Evolutionary conservation across 192 early-diverging fungal genomes (phyloP).

Genomic region (Pilaira anomala): DNA sequence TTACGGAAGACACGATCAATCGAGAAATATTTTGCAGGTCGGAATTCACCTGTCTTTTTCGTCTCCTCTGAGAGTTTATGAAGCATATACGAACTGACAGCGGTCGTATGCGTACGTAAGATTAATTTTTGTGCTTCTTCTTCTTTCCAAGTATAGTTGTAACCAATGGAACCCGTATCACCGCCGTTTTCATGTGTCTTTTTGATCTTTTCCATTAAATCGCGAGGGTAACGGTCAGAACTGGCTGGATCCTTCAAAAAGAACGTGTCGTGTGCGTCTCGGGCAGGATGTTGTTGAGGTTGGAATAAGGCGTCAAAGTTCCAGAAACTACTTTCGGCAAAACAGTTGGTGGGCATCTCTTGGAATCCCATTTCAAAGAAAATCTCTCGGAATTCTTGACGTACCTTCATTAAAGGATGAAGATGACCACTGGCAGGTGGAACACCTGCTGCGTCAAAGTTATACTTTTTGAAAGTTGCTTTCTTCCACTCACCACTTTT

Average conservation of each 20-base stretch:
- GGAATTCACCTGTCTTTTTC: constrained; percentile 62
- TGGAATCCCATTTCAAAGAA: constrained; percentile 99
- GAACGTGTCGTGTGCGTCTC: constrained; percentile 85
- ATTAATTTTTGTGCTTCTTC: constrained; percentile 92
- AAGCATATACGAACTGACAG: constrained; percentile 89
- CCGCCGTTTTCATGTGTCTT: constrained; percentile 91
- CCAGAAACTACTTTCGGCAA: constrained; percentile 98
- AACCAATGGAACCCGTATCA: constrained; percentile 88
- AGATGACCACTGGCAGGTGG: constrained; percentile 81
- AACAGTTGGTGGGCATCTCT: constrained; percentile 98
- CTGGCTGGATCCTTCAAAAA: constrained; percentile 72
- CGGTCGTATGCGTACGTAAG: constrained; percentile 96
- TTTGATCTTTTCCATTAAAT: constrained; percentile 90
- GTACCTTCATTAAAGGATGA: constrained; percentile 98
- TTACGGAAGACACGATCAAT: constrained; percentile 99
- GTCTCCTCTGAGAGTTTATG: constrained; percentile 86
- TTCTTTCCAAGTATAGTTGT: constrained; percentile 89
- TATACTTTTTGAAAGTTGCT: constrained; percentile 97
- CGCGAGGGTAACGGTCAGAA: constrained; percentile 71
- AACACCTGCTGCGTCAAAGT: constrained; percentile 90
- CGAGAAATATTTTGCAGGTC: constrained; percentile 97
- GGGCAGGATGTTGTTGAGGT: constrained; percentile 96
- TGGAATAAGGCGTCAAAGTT: constrained; percentile 99
- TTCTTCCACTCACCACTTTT: constrained; percentile 89
- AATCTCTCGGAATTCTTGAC: constrained; percentile 97